These are phyloP conservation scores for Logfia minima DNA, from an alignment of 129 eudicot species.

Conservation along the genomic window DNA sequence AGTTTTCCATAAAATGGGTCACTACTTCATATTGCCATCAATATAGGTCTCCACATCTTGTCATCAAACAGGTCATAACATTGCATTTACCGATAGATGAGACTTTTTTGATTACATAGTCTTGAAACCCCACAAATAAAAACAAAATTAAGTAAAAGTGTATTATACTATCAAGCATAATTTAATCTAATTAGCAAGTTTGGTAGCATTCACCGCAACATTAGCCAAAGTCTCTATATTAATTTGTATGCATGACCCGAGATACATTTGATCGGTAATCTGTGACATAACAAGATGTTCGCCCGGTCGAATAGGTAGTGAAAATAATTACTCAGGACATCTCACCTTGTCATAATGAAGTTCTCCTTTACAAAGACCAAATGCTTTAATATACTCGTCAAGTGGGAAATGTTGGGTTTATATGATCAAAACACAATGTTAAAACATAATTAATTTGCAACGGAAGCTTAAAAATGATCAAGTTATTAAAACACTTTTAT, in stretches of 20 bases:
- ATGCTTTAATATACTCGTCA: conserved; percentile 78
- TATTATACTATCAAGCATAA: not conserved
- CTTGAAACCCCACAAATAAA: not conserved
- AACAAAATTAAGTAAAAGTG: not conserved
- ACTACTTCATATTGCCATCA: too few species aligned
- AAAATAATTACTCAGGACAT: conserved; percentile 23
- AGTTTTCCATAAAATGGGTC: too few species aligned
- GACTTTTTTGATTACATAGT: not conserved
- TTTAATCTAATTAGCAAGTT: not conserved
- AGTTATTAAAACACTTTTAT: too few species aligned
- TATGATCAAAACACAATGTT: too few species aligned
- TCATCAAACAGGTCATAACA: not conserved
- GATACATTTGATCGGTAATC: conserved; percentile 96
- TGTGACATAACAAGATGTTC: conserved; percentile 27
- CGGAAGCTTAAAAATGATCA: too few species aligned
- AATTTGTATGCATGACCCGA: conserved; percentile 92
- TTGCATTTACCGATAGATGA: not conserved
- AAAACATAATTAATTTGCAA: too few species aligned
- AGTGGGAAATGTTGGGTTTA: too few species aligned
- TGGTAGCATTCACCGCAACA: conserved; percentile 40
- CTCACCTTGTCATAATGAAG: conserved; percentile 85
- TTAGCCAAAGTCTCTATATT: conserved; percentile 65
- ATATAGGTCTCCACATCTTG: too few species aligned
- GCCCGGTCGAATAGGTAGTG: too few species aligned
- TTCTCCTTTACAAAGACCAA: conserved; percentile 86